Evolutionary conservation across 2,329 filamentous ascomycete genomes (phyloP), one percentile per base, ranked within the genome.

Genomic region (Pyrenophora seminiperda): DNA sequence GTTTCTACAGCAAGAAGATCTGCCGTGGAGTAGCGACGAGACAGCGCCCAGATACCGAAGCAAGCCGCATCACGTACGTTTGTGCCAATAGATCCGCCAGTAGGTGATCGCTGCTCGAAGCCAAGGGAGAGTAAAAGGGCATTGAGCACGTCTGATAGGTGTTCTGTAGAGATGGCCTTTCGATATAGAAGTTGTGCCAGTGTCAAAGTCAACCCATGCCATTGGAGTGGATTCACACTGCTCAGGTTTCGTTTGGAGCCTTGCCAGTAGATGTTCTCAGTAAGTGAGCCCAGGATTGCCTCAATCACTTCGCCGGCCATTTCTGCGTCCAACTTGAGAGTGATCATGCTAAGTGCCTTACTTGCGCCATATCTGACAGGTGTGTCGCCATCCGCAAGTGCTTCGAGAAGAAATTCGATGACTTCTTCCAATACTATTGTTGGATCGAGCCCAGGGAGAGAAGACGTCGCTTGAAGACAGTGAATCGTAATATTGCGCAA

Each of bases 21-120:
- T 0, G 77, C 67, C 0, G 91, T 96, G 1, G 84, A 86, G 64
- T 97, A 99, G 46, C 93, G 87, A 47, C 94, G 83, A 17, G 93
- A 90, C 6, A 97, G 73, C 1, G 92, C 89, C 94, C 94, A 99
- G 18, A 97, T 87, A 5, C 94, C 94, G 70, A 97, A 99, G 70
- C 92, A 97, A 3, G 94, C 91, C 10, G 94, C 93, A 75, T 99
- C 94, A 38, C 94, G 85, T 13, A 99, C 92, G 61, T 95, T 96
- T 1, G 90, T 88, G 2, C 94, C 94, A 9, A 93, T 80, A 3
- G 90, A 92, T 10, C 83, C 85, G n/a, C 94, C 93, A 3, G 90
- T 91, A 0, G 90, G 83, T 37, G 88, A 89, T 50, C 92, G 83
- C 65, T 96, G 91, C 72, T 99, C 92, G 67, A 97, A 99, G 1